Evolutionary conservation across 495 filamentous ascomycete species (phyloP), one percentile per base, ranked within the genome.

Genomic region (Trichoderma reesei): DNA sequence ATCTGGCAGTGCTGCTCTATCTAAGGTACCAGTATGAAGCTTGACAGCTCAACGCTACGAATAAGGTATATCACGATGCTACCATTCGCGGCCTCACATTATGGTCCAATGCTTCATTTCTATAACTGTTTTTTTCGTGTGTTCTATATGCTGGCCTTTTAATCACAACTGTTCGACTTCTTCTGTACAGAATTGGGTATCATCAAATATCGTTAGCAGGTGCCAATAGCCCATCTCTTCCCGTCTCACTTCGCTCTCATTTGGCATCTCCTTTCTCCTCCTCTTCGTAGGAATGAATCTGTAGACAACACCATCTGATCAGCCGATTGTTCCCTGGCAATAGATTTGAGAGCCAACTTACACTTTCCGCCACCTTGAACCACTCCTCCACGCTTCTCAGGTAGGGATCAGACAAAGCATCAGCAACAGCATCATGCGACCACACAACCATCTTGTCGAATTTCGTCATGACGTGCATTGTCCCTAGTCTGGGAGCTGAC

Each of bases 391-490:
- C 77, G 0, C 83, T 82, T 69, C 80, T 77, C 14, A 85, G 73
- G 73, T 87, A 85, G 36, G 75, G 75, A 75, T 90, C 86, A 7
- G 69, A 73, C 7, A 60, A 72, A 4, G 72, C 74, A 48, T 84
- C 81, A 9, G 74, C 77, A 61, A 77, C 61, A 3, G 71, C 68
- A 67, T 88, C 88, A 75, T 97, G 94, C 0, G 82, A 88, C 93
- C 93, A 98, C 31, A 96, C 81, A 14, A 91, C 73, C 51, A 96
- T 70, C 26, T 89, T 81, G 14, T 92, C 84, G 72, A 98, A 97
- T n/a, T 79, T 76, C 51, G 85, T 82, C 67, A 90, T 82, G 1
- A 87, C 75, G 33, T 87, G 68, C 68, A 88, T 85, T 18, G 83
- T 78, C 2, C 83, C 82, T 16, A 73, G 71, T 42, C 68, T 59